Percentiles rank a stretch among this genome's conserved stretches.
phyloP scores from a whole-genome alignment of 306 rosid species.

The Comarum palustre region DNA sequence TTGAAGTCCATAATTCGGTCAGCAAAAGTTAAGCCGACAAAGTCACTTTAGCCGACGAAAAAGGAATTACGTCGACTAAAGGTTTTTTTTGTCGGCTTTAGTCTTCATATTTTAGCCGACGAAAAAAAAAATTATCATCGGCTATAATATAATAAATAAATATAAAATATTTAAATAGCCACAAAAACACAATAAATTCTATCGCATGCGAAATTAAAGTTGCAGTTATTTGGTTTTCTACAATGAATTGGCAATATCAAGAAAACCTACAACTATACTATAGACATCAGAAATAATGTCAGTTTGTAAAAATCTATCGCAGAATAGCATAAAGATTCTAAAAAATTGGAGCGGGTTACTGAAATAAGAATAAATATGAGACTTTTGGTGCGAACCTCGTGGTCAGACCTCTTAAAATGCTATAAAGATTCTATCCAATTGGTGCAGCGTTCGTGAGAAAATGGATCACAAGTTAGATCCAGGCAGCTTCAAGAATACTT shows the following conservation, averaged over 20 bases:
- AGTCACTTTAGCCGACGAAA: too few relatives aligned
- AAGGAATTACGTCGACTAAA: too few relatives aligned
- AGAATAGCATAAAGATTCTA: conserved; percentile 22
- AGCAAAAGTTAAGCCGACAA: too few relatives aligned
- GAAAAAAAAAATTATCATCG: too few relatives aligned
- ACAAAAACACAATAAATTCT: too few relatives aligned
- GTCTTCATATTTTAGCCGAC: too few relatives aligned
- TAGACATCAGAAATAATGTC: background rate
- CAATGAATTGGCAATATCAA: background rate
- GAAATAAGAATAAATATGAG: background rate
- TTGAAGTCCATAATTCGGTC: too few relatives aligned
- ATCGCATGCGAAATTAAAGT: too few relatives aligned
- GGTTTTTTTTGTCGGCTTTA: too few relatives aligned
- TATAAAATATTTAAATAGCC: too few relatives aligned
- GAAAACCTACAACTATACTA: background rate
- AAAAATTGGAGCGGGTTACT: conserved; percentile 9
- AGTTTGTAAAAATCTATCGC: conserved; percentile 3
- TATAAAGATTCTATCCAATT: conserved; percentile 42
- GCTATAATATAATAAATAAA: too few relatives aligned
- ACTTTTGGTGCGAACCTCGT: conserved; percentile 52
- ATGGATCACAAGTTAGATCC: conserved; percentile 32
- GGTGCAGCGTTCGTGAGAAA: conserved; percentile 47
- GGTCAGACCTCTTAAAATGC: conserved; percentile 61
- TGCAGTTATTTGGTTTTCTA: too few relatives aligned
- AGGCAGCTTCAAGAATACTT: conserved; percentile 15